Conservation (phyloP, 2,329 filamentous ascomycete species). For the Rhynchosporium agropyri region DNA sequence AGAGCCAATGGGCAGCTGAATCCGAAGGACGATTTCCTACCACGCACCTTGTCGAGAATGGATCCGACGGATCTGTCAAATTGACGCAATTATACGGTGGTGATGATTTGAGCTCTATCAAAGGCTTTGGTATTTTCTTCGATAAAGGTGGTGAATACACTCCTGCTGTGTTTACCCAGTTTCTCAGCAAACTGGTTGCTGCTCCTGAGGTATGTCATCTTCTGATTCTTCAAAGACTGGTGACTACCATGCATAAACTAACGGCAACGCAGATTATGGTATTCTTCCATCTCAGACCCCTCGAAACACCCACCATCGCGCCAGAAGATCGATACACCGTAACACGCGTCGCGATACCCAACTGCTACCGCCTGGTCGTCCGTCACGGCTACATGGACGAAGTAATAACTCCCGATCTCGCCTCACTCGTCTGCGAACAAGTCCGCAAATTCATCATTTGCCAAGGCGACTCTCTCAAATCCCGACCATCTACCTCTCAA, state of each 20-base stretch:
- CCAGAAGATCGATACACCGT: slow-evolving; percentile 51
- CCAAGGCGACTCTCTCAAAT: slow-evolving; percentile 23
- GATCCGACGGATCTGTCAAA: slow-evolving; percentile 44
- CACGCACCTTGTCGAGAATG: slow-evolving; percentile 46
- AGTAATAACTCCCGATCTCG: slow-evolving; percentile 67
- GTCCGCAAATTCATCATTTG: slow-evolving; percentile 53
- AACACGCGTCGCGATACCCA: slow-evolving; percentile 49
- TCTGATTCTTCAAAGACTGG: no score
- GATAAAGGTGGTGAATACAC: slow-evolving; percentile 71
- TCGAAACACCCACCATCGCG: slow-evolving; percentile 59
- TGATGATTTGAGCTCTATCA: slow-evolving; percentile 49
- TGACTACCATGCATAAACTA: neutral
- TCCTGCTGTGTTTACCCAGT: slow-evolving; percentile 70
- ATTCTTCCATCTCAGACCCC: slow-evolving; percentile 71
- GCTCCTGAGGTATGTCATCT: slow-evolving; percentile 59
- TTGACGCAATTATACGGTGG: slow-evolving; percentile 47
- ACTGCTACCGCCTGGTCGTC: slow-evolving; percentile 69
- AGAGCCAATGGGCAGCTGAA: slow-evolving; percentile 74
- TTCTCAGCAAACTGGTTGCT: slow-evolving; percentile 70
- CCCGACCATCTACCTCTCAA: neutral
- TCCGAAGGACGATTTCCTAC: slow-evolving; percentile 59
- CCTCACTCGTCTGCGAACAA: slow-evolving; percentile 59
- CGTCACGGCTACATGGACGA: slow-evolving; percentile 75
- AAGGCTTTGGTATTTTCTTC: slow-evolving; percentile 72
- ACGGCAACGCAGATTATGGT: slow-evolving; percentile 44